phyloP scores from a whole-genome alignment of 345 rosid species.

The Euphorbia peplus region DNA sequence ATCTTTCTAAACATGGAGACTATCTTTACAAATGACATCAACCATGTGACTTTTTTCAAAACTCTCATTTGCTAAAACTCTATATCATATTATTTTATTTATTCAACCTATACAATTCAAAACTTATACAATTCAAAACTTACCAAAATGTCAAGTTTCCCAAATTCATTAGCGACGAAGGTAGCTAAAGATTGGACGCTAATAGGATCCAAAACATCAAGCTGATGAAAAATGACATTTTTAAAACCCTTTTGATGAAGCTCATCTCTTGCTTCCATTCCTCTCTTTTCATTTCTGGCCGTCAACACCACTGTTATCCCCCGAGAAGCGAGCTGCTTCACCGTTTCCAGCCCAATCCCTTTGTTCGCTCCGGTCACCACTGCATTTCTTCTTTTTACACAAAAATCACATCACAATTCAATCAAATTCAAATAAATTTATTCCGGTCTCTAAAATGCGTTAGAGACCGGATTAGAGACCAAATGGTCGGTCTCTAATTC shows the following conservation, averaged over 20 bases:
- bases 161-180: conserved; percentile 33
- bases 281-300: conserved; percentile 43
- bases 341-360: conserved; percentile 50
- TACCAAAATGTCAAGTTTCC: conserved; percentile 49
- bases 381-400: conserved; percentile 26
- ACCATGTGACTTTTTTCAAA: too few relatives aligned
- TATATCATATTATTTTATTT: too few relatives aligned
- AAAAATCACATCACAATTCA: background rate
- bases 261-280: conserved; percentile 31
- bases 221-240: conserved; percentile 46
- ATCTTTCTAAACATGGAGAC: too few relatives aligned
- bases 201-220: conserved; percentile 43
- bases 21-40: too few relatives aligned
- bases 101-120: too few relatives aligned
- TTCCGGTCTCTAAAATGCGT: too few relatives aligned
- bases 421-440: background rate
- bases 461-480: too few relatives aligned
- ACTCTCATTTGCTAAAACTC: too few relatives aligned
- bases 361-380: conserved; percentile 55
- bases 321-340: conserved; percentile 38
- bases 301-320: conserved; percentile 44
- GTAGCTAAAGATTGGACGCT: conserved; percentile 31
- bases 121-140: too few relatives aligned
- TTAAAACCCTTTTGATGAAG: conserved; percentile 37
- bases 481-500: too few relatives aligned